A percentile compares a stretch with the other conserved stretches of the same genome.
Evolutionary conservation across 768 basidiomycete species (phyloP).

Genomic region (Jaapia argillacea): DNA sequence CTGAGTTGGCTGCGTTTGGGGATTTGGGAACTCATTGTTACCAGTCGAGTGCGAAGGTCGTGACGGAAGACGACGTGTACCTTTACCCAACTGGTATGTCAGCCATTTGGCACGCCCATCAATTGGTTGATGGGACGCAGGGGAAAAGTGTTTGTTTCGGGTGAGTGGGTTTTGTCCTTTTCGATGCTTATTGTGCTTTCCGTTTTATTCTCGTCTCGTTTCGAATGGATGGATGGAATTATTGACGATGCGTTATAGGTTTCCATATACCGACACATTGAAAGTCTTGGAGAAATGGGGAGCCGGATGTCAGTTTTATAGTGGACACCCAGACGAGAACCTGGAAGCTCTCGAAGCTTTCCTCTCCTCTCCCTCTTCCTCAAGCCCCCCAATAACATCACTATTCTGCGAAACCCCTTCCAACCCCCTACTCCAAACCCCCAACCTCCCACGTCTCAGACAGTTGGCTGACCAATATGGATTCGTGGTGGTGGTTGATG

Average conservation of each 20-base stretch:
- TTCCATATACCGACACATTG: constrained; percentile 42
- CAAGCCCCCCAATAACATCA: constrained; percentile 30
- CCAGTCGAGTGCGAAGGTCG: constrained; percentile 26
- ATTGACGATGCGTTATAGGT: constrained; percentile 17
- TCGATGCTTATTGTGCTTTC: too few species aligned
- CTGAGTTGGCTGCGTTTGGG: constrained; percentile 6
- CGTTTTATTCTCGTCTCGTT: too few species aligned
- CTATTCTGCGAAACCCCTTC: constrained; percentile 44
- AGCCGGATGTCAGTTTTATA: constrained; percentile 37
- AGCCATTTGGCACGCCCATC: constrained; percentile 40
- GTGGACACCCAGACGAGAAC: constrained; percentile 30
- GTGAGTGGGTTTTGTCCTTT: too few species aligned
- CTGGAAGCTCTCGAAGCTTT: constrained; percentile 22
- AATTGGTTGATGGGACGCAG: constrained; percentile 21
- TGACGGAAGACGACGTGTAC: constrained; percentile 38
- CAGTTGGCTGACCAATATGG: constrained; percentile 35
- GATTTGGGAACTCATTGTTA: constrained; percentile 16
- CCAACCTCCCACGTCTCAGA: constrained; percentile 29
- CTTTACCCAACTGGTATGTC: constrained; percentile 43
- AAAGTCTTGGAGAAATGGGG: constrained; percentile 44
- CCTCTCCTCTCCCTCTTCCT: constrained; percentile 17
- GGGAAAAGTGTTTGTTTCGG: constrained; percentile 38
- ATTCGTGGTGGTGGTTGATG: constrained; percentile 41
- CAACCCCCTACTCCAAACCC: constrained; percentile 39
- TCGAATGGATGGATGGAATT: too few species aligned